These are phyloP conservation scores for Globisporangium spinosum DNA, from an alignment of 352 stramenopile species.

Conservation along the genomic window DNA sequence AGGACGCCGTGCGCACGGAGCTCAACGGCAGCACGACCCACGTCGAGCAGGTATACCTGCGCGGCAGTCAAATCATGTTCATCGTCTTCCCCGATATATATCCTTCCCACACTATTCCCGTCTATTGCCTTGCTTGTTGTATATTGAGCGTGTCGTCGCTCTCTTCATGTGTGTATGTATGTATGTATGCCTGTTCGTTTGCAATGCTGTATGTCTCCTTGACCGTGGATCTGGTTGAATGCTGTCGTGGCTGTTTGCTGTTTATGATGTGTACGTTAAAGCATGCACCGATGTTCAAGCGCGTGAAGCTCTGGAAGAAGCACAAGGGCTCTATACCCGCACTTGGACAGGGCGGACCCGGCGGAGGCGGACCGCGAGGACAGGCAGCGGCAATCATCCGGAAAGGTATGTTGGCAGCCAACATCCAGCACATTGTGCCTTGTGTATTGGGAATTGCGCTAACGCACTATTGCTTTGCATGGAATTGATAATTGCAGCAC, in stretches of 20 bases:
- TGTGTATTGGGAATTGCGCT: not conserved
- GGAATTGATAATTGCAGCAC: slow-evolving; percentile 24
- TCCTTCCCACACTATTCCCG: slow-evolving; percentile 30
- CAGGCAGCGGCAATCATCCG: slow-evolving; percentile 79
- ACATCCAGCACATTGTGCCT: not conserved
- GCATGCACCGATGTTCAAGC: slow-evolving; percentile 86
- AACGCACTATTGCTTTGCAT: not conserved
- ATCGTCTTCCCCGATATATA: slow-evolving; percentile 90
- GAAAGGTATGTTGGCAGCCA: slow-evolving; percentile 38
- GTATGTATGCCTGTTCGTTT: slow-evolving; percentile 18
- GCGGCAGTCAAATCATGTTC: slow-evolving; percentile 84
- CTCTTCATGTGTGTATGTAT: not conserved
- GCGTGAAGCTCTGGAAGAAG: slow-evolving; percentile 88
- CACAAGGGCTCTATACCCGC: slow-evolving; percentile 75
- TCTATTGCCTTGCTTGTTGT: slow-evolving; percentile 14
- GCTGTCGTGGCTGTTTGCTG: slow-evolving; percentile 12
- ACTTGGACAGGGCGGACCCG: slow-evolving; percentile 60
- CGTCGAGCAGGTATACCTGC: slow-evolving; percentile 82
- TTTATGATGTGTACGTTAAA: slow-evolving; percentile 59
- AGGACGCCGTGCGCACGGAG: slow-evolving; percentile 80
- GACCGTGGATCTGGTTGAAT: slow-evolving; percentile 14
- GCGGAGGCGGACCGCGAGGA: slow-evolving; percentile 53
- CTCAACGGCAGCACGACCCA: slow-evolving; percentile 76
- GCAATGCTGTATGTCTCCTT: slow-evolving; percentile 28
- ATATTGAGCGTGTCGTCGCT: not conserved